Base-by-base conservation (phyloP, 192 early-diverging fungal species). In the Lobulomyces angularis region DNA sequence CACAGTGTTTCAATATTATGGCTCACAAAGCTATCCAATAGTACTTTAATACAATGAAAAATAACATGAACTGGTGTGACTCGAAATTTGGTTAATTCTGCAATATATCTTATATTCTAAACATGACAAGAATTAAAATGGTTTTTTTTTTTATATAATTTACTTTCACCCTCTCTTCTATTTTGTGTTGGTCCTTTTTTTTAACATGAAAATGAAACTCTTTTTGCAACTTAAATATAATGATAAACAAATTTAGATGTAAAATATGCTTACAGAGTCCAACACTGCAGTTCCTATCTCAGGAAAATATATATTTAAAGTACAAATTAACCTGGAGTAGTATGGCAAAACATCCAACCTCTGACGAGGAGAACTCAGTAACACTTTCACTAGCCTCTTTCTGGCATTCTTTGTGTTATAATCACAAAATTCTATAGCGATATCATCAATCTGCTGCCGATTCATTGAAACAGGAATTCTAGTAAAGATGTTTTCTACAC, bases 1-100 rank as follows among this genome's bases (percentile, higher is more conserved):
- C 88, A 90, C 8, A 83, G 53, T 0, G 90, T 69, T 50, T 88
- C 91, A 27, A 97, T 77, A 47, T 88, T 88, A 35, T 83, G 74
- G 24, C 69, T 62, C 16, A 74, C 62, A 55, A 94, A 86, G 56
- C 88, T 79, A 31, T 94, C 85, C n/a, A 95, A 57, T 12, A 90
- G 56, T 0, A 79, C 58, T 50, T 94, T 88, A 31, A 90, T 61
- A 39, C 81, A 83, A 53, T 85, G 81, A 41, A 92, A 90, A 28
- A 82, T 72, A 17, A 83, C 61, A 50, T 86, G 82, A 31, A 67
- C 40, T 3, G 90, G 88, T 1, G 78, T 79, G 14, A 97, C 70
- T 37, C 64, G 69, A 61, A 99, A 99, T 58, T 99, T 99, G 25
- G 83, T 81, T 28, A 99, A 75, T 58, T 97, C 90, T 12, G 80